Evolutionary conservation across 345 rosid genomes (phyloP).

Genomic region (Salix koriyanagi): DNA sequence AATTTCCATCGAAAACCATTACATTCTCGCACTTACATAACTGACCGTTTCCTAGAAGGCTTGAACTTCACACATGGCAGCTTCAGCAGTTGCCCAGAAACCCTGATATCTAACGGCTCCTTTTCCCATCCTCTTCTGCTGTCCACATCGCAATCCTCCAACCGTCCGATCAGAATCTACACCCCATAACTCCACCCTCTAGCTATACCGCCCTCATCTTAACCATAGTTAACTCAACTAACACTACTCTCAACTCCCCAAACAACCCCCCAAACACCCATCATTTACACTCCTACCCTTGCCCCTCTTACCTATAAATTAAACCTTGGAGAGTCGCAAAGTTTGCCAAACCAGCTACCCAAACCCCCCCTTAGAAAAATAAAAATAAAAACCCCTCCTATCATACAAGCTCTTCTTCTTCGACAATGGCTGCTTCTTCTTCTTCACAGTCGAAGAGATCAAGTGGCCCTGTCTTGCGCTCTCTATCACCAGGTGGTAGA

Average conservation of each 20-base stretch:
- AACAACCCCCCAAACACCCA: background rate
- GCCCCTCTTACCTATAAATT: constrained; percentile 22
- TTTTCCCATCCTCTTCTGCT: constrained; percentile 5
- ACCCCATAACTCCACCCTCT: constrained; percentile 13
- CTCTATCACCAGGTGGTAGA: constrained; percentile 48
- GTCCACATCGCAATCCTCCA: constrained; percentile 3
- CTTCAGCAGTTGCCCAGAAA: constrained; percentile 19
- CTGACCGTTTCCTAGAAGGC: constrained; percentile 29
- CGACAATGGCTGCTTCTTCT: constrained; percentile 23
- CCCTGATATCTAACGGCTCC: constrained; percentile 19
- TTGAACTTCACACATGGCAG: constrained; percentile 37
- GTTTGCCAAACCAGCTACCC: constrained; percentile 71
- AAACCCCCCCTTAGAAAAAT: constrained; percentile 26
- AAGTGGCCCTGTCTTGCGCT: constrained; percentile 52
- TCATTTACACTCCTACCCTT: constrained; percentile 29
- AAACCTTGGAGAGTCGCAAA: constrained; percentile 47
- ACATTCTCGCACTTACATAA: background rate
- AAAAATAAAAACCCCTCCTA: background rate
- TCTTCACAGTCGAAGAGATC: constrained; percentile 35
- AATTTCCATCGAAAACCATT: background rate
- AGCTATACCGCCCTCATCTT: background rate
- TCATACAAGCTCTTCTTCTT: background rate
- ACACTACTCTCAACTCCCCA: background rate
- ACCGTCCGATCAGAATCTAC: constrained; percentile 46
- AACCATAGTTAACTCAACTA: constrained; percentile 29